A percentile compares a stretch with the other conserved stretches of the same genome.
Evolutionary conservation across 1,139 yeast genomes (phyloP).

Genomic region (Suhomyces yuchorum): DNA sequence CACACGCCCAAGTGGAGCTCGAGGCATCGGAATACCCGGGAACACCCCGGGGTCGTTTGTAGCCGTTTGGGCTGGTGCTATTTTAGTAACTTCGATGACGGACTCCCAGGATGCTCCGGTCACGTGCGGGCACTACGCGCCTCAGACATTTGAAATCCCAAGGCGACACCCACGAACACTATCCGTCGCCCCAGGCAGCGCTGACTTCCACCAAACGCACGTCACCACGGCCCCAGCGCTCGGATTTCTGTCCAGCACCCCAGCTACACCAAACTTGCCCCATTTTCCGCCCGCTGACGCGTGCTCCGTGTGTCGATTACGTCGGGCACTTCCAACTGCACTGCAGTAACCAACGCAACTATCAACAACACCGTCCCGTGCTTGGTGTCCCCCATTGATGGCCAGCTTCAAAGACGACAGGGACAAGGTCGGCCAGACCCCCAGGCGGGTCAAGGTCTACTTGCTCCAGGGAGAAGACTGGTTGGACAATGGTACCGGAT

Average conservation of each 20-base stretch:
- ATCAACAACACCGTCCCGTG: background rate
- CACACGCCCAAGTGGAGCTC: no score
- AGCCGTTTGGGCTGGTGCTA: background rate
- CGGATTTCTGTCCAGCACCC: background rate
- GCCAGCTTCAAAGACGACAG: slow-evolving; percentile 5
- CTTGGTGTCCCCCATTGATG: background rate
- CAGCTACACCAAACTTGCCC: background rate
- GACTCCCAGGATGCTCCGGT: background rate
- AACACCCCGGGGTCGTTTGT: background rate
- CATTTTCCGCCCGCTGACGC: background rate
- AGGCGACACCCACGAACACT: background rate
- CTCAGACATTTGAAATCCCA: background rate
- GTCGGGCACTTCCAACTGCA: background rate
- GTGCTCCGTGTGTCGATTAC: background rate
- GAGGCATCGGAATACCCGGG: background rate
- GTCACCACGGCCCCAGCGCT: background rate
- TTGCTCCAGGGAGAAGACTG: slow-evolving; percentile 79
- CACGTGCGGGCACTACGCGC: background rate
- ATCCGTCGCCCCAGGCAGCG: slow-evolving; percentile 1
- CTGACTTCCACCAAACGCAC: background rate
- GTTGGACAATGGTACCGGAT: slow-evolving; percentile 94
- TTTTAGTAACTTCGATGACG: no score
- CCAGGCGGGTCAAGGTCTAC: slow-evolving; percentile 87
- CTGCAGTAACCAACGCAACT: background rate
- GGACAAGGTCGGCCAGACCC: slow-evolving; percentile 25